Base-by-base conservation (phyloP, 2,329 filamentous ascomycete species). In the Cercospora sojina region DNA sequence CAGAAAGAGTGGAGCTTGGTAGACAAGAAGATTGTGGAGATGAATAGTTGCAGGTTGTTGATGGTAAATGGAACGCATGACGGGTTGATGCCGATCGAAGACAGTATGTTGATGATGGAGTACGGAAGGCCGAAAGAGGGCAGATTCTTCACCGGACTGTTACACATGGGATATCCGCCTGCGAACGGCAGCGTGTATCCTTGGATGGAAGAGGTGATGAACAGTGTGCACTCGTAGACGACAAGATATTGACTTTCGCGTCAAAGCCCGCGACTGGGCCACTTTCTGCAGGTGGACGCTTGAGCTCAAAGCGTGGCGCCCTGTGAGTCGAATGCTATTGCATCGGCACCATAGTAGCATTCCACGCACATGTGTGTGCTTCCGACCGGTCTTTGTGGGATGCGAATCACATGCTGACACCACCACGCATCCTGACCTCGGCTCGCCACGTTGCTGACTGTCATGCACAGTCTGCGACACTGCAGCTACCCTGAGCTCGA, bases 141-240 rank as follows among this genome's bases (percentile, higher is more conserved):
- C 10, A 82, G 88, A 58, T 88, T 90, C 77, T 88, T 89, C 67
- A 79, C 83, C 0, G 84, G 85, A 0, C 79, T 86, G 32, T 74
- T 88, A 69, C 88, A 90, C 72, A 90, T 90, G 88, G 88, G 88
- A 12, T 90, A 90, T 74, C 88, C 88, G 4, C 75, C 82, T 73
- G 85, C 86, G 0, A 88, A 88, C 69, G 76, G 74, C 3, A 78
- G 80, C 4, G 85, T 88, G 25, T 88, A 87, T 74, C 84, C 86
- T 1, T 88, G 86, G 86, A 85, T 88, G 82, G 86, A 88, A 73
- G 77, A 80, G 64, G 83, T 87, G 1, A 82, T 87, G 79, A 55
- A 29, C 2, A 58, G 38, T 35, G 38, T 47, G 41, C 35, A 25
- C 2, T 55, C 25, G 51, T 56, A 56, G 51, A 9, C 12, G 31